phyloP scores from a whole-genome alignment of 371 early-diverging fungal genomes.

The Rhizopus arrhizus region DNA sequence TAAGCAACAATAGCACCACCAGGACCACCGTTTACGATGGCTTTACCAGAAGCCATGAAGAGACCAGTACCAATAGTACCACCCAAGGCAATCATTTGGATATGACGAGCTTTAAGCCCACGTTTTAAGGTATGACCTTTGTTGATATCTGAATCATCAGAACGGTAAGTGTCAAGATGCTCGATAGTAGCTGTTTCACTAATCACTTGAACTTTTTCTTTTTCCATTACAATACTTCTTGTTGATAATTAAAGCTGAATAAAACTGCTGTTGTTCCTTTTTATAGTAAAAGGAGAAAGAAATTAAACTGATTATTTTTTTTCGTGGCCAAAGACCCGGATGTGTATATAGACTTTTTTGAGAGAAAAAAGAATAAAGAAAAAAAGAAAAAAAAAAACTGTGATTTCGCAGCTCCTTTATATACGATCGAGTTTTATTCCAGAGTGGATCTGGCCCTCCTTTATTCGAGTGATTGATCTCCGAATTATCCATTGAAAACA shows the following conservation, averaged over 20 bases:
- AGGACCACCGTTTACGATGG: conserved; percentile 75
- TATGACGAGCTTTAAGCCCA: conserved; percentile 57
- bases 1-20: conserved; percentile 79
- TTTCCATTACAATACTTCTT: not conserved
- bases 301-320: conserved; percentile 8
- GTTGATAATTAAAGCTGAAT: not conserved
- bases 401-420: not conserved
- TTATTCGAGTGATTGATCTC: not conserved
- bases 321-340: conserved; percentile 55
- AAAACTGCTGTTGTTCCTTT: not conserved
- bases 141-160: conserved; percentile 9
- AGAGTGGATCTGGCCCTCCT: not conserved
- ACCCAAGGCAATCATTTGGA: conserved; percentile 68
- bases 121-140: conserved; percentile 32
- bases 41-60: conserved; percentile 85
- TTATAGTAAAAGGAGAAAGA: not conserved
- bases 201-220: conserved; percentile 22
- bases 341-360: conserved; percentile 4
- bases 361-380: not conserved
- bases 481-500: not conserved
- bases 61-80: conserved; percentile 79
- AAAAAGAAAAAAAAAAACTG: conserved; percentile 1
- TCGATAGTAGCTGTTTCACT: conserved; percentile 31
- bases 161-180: conserved; percentile 19
- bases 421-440: not conserved